Evolutionary conservation across 148 eudicot genomes (phyloP).

Genomic region (Rhododendron simsii): DNA sequence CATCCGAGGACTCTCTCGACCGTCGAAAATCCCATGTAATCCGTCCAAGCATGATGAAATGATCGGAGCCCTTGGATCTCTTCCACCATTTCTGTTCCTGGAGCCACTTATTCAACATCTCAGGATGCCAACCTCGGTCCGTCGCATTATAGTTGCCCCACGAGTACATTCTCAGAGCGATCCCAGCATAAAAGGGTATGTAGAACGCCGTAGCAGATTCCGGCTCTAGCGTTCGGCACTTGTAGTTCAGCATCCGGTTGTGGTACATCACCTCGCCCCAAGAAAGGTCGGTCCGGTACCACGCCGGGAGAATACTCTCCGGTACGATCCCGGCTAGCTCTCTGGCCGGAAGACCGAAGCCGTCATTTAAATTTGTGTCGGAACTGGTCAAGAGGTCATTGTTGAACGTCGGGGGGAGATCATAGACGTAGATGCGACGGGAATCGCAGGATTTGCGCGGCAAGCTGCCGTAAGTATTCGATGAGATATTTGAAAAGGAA

Average conservation of each 20-base stretch:
- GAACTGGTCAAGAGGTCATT: slow-evolving; percentile 45
- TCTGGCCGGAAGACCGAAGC: slow-evolving; percentile 45
- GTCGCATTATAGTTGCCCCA: slow-evolving; percentile 25
- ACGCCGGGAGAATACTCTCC: slow-evolving; percentile 20
- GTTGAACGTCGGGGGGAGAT: slow-evolving; percentile 28
- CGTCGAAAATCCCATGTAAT: slow-evolving; percentile 69
- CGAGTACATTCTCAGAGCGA: slow-evolving; percentile 45
- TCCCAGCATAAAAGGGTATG: slow-evolving; percentile 88
- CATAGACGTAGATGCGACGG: slow-evolving; percentile 23
- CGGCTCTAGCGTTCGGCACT: slow-evolving; percentile 53
- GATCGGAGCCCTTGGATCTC: slow-evolving; percentile 52
- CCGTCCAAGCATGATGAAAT: slow-evolving; percentile 51
- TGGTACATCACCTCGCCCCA: slow-evolving; percentile 59
- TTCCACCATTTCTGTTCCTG: slow-evolving; percentile 35
- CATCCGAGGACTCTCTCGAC: background rate
- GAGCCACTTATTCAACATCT: slow-evolving; percentile 45
- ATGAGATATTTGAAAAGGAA: background rate
- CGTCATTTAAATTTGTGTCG: slow-evolving; percentile 44
- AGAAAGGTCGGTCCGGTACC: slow-evolving; percentile 77
- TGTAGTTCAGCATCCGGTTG: slow-evolving; percentile 41
- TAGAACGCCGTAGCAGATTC: slow-evolving; percentile 60
- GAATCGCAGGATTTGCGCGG: slow-evolving; percentile 17
- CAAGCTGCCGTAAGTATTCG: background rate
- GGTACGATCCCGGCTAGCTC: slow-evolving; percentile 34
- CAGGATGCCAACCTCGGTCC: slow-evolving; percentile 45